Conservation (phyloP, 2,329 filamentous ascomycete species). For the Xylariales sp. region DNA sequence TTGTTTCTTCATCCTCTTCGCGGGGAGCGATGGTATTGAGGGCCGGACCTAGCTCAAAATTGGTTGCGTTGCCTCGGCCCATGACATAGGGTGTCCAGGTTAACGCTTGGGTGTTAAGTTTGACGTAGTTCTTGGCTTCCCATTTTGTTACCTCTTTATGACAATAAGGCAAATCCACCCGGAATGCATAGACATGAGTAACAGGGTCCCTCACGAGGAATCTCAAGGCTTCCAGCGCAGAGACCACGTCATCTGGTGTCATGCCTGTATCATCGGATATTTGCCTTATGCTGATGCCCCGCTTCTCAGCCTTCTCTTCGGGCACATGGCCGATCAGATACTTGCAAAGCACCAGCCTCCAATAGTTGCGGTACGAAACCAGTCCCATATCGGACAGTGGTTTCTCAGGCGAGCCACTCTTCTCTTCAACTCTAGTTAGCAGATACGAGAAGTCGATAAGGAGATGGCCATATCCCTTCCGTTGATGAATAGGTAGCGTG, state of each 20-base stretch:
- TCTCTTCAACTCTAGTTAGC: slow-evolving; percentile 89
- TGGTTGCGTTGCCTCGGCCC: slow-evolving; percentile 84
- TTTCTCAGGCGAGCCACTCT: slow-evolving; percentile 96
- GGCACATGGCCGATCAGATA: slow-evolving; percentile 74
- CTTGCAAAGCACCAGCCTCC: slow-evolving; percentile 88
- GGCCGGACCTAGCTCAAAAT: slow-evolving; percentile 83
- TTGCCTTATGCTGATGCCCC: slow-evolving; percentile 69
- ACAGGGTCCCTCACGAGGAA: slow-evolving; percentile 90
- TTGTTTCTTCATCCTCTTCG: slow-evolving; percentile 73
- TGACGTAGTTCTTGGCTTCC: slow-evolving; percentile 88
- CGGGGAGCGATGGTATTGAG: slow-evolving; percentile 89
- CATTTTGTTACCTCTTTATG: slow-evolving; percentile 88
- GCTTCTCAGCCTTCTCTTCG: slow-evolving; percentile 53
- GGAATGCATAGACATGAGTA: slow-evolving; percentile 88
- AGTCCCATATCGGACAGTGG: slow-evolving; percentile 97
- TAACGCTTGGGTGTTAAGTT: slow-evolving; percentile 80
- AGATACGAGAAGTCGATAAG: slow-evolving; percentile 99
- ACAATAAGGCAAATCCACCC: slow-evolving; percentile 87
- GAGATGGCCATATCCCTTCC: slow-evolving; percentile 95
- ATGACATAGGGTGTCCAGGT: slow-evolving; percentile 98
- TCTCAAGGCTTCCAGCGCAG: slow-evolving; percentile 88
- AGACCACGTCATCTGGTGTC: slow-evolving; percentile 96
- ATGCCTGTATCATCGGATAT: slow-evolving; percentile 93
- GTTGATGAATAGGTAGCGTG: slow-evolving; percentile 94
- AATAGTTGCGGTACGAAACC: slow-evolving; percentile 97